phyloP scores from a whole-genome alignment of 1,284 basidiomycete species.

The Puccinia polysora region DNA sequence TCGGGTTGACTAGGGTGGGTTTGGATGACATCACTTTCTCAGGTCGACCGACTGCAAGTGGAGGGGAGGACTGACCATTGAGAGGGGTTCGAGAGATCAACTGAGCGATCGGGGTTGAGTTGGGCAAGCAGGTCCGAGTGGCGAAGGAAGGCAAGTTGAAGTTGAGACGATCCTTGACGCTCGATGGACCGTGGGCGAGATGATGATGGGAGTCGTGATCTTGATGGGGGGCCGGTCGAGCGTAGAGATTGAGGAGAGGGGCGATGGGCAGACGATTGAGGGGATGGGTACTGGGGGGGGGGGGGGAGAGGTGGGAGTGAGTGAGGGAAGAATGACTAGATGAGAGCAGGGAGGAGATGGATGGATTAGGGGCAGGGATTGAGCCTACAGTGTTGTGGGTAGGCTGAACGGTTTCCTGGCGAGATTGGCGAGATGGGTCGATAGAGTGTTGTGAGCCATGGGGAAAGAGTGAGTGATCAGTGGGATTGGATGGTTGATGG shows the following conservation, averaged over 20 bases:
- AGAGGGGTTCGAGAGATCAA: slow-evolving; percentile 22
- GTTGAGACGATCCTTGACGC: slow-evolving; percentile 13
- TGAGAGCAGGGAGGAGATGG: no score
- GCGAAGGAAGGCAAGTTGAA: slow-evolving; percentile 21
- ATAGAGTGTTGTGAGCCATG: no score
- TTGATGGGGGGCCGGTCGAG: not conserved
- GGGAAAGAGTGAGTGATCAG: no score
- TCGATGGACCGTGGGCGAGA: not conserved
- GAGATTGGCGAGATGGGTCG: no score
- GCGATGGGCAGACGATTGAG: slow-evolving; percentile 55
- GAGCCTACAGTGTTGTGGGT: no score
- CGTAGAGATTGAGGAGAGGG: slow-evolving; percentile 48
- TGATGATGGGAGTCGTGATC: slow-evolving; percentile 29
- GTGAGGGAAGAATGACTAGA: slow-evolving; percentile 50
- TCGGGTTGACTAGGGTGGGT: slow-evolving; percentile 58
- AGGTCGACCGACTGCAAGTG: not conserved
- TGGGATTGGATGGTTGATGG: no score
- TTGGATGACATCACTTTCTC: no score
- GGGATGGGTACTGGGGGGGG: slow-evolving; percentile 43
- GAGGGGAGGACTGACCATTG: slow-evolving; percentile 6
- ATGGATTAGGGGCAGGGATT: no score
- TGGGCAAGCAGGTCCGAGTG: not conserved
- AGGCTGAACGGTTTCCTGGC: no score
- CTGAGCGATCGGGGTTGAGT: slow-evolving; percentile 5
- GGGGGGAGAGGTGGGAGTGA: slow-evolving; percentile 35